Evolutionary conservation across 1,284 basidiomycete species (phyloP), one percentile per base, ranked within the genome.

Genomic region (Cystobasidium slooffiae): DNA sequence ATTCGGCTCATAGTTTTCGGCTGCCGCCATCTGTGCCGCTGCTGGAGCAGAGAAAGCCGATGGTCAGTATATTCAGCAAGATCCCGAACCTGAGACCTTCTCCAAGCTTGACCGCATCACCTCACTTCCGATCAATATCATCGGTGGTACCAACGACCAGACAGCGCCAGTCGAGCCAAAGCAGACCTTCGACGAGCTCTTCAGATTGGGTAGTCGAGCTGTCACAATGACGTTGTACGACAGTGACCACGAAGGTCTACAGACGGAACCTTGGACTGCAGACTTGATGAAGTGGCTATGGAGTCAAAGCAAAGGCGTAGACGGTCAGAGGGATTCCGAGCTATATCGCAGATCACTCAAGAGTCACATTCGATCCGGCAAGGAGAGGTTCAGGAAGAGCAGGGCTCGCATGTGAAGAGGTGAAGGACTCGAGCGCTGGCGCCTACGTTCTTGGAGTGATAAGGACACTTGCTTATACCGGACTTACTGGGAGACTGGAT

Each of bases 231-330:
- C 62, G 10, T 46, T 65, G 16, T 24, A 56, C 14, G 37, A 64
- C 7, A 44, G 41, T 20, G 62, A 65, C 41, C 70, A 73, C 44
- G 20, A 49, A 43, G 70, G 62, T 20, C 18, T 65, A 14, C 59
- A 59, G 56, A 69, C 53, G 9, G 39, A 46, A 18, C 68, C 68
- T 7, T 69, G 55, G 53, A 58, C 22, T 31, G 43, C 56, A 22
- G 68, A 58, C 4, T 49, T 69, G 55, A 55, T 69, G n/a, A 41
- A 69, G 14, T 69, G 68, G 68, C 20, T 69, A n/a, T 41, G 46
- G 7, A 16, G 18, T n/a, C 66, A 56, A n/a, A 52, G 53, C 16
- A 68, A 68, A 49, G 41, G 61, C 14, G 55, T 14, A 56, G 14
- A 56, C 3, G 14, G 55, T 22, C 18, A 22, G 1, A 18, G 12